These are phyloP conservation scores for Teratosphaeria pseudoeucalypti DNA, from an alignment of 2,329 filamentous ascomycete genomes.

Conservation along the genomic window DNA sequence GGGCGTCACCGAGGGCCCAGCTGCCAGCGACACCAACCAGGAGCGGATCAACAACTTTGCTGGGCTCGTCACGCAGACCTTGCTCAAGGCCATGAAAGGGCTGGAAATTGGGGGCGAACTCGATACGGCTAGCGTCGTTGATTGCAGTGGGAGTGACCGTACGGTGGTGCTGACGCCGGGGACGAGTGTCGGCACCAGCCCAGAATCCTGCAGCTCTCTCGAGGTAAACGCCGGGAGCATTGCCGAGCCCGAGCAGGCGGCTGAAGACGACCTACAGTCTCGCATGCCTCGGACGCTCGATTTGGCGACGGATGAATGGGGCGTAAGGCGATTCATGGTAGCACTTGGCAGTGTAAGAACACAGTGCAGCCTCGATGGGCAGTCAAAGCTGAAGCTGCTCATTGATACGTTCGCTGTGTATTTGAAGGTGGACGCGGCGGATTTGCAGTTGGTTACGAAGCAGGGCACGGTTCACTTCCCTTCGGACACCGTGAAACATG, in stretches of 20 bases:
- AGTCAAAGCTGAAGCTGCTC: background rate
- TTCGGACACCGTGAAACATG: background rate
- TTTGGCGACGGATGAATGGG: background rate
- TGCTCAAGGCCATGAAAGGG: background rate
- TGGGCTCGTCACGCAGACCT: background rate
- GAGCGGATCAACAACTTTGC: background rate
- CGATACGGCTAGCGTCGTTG: background rate
- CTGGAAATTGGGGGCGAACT: background rate
- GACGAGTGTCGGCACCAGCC: background rate
- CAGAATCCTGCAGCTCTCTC: background rate
- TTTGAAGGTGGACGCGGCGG: background rate
- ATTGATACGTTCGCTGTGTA: background rate
- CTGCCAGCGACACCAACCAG: background rate
- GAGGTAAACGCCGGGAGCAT: background rate
- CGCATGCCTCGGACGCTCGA: background rate
- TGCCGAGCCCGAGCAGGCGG: too few species aligned
- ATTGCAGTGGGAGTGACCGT: background rate
- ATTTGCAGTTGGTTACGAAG: background rate
- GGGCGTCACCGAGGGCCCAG: background rate
- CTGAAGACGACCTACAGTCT: background rate
- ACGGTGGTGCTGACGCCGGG: background rate
- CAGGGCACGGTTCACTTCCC: background rate
- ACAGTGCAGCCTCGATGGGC: background rate
- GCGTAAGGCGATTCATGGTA: background rate
- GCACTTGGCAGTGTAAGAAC: background rate